Percentiles rank a stretch among this genome's conserved stretches.
Conservation (phyloP, 2,329 filamentous ascomycete species). For the Rhynchosporium agropyri region DNA sequence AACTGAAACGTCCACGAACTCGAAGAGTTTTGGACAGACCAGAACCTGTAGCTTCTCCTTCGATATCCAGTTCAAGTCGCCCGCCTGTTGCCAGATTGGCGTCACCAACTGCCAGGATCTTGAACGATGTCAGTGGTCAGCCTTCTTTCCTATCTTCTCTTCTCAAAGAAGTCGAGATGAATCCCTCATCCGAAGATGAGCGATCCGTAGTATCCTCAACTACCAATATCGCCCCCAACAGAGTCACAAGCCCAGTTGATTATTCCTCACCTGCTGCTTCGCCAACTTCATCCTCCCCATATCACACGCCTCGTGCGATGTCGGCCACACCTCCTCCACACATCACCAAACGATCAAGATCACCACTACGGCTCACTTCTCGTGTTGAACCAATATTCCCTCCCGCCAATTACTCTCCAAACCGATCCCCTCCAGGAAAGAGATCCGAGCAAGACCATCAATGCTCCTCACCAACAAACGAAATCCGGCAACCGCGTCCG, state of each 20-base stretch:
- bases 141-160: slow-evolving; percentile 86
- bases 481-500: slow-evolving; percentile 40
- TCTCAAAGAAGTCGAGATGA: slow-evolving; percentile 81
- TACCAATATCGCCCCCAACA: slow-evolving; percentile 30
- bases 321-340: slow-evolving; percentile 72
- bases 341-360: slow-evolving; percentile 60
- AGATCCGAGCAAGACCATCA: slow-evolving; percentile 34
- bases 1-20: slow-evolving; percentile 84
- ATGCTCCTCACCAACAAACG: slow-evolving; percentile 24
- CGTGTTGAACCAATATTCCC: slow-evolving; percentile 75
- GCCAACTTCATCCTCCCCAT: slow-evolving; percentile 63
- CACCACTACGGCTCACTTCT: slow-evolving; percentile 70
- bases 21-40: slow-evolving; percentile 62
- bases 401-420: slow-evolving; percentile 73
- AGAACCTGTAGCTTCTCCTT: slow-evolving; percentile 42
- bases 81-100: slow-evolving; percentile 35
- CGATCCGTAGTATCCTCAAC: slow-evolving; percentile 33
- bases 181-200: slow-evolving; percentile 61
- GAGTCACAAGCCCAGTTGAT: slow-evolving; percentile 43
- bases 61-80: slow-evolving; percentile 43
- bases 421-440: slow-evolving; percentile 48
- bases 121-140: slow-evolving; percentile 49
- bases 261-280: slow-evolving; percentile 69
- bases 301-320: slow-evolving; percentile 67
- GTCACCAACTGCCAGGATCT: slow-evolving; percentile 33